phyloP scores from a whole-genome alignment of 805 yeast species.

The Saturnispora bothae region DNA sequence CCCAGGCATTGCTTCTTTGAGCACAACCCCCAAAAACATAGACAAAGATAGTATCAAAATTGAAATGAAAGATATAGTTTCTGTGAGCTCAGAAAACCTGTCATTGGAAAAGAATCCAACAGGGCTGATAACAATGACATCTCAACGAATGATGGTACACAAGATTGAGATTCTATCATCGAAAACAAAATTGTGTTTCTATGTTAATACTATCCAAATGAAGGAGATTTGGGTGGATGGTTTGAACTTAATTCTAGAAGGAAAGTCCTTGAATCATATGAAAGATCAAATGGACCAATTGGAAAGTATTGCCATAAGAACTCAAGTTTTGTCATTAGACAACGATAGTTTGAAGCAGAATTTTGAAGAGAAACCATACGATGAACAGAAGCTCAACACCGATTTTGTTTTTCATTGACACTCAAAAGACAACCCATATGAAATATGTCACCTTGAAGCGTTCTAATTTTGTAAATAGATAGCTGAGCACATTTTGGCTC shows the following conservation, averaged over 20 bases:
- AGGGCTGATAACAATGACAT: slow-evolving; percentile 41
- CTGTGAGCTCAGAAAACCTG: slow-evolving; percentile 37
- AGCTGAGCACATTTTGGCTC: too few species aligned
- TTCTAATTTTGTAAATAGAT: too few species aligned
- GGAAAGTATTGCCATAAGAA: slow-evolving; percentile 35
- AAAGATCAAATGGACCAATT: slow-evolving; percentile 34
- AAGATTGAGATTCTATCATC: slow-evolving; percentile 17
- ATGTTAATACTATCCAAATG: slow-evolving; percentile 57
- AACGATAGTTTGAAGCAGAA: slow-evolving; percentile 14
- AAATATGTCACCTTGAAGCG: too few species aligned
- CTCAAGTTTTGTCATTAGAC: slow-evolving; percentile 35
- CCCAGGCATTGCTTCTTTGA: slow-evolving; percentile 5
- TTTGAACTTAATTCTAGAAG: slow-evolving; percentile 37
- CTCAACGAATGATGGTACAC: slow-evolving; percentile 30
- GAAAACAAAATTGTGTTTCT: slow-evolving; percentile 39
- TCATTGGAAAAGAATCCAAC: slow-evolving; percentile 29
- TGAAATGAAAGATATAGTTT: slow-evolving; percentile 40
- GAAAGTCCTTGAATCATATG: slow-evolving; percentile 33
- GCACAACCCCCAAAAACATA: slow-evolving; percentile 36
- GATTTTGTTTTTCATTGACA: neutral
- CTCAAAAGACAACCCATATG: neutral
- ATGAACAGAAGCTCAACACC: neutral
- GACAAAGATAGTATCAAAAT: slow-evolving; percentile 47
- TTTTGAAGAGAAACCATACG: neutral
- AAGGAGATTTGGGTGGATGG: slow-evolving; percentile 77